phyloP scores from a whole-genome alignment of 768 basidiomycete species.

The Podaxis sp. region DNA sequence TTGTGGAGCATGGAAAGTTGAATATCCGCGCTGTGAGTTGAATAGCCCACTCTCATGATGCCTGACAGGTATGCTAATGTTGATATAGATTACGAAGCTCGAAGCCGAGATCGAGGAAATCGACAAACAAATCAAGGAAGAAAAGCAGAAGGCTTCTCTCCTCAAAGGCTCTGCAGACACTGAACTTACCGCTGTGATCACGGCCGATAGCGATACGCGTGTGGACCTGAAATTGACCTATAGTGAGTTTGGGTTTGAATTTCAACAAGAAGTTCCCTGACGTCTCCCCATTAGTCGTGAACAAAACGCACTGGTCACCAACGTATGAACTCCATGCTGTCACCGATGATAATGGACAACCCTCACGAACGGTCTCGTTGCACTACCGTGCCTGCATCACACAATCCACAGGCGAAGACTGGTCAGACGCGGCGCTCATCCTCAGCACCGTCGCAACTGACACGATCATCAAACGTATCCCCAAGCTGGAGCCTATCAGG shows the following conservation, averaged over 20 bases:
- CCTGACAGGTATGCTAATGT: background rate
- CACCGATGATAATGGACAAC: slow-evolving; percentile 40
- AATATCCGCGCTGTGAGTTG: slow-evolving; percentile 31
- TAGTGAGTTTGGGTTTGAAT: slow-evolving; percentile 32
- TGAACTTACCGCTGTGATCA: slow-evolving; percentile 43
- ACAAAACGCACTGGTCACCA: slow-evolving; percentile 49
- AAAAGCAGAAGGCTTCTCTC: slow-evolving; percentile 28
- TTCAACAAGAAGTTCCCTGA: background rate
- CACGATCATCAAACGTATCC: slow-evolving; percentile 33
- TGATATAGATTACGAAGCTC: slow-evolving; percentile 29
- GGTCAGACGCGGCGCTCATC: slow-evolving; percentile 48
- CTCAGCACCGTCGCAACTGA: slow-evolving; percentile 51
- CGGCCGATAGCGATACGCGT: slow-evolving; percentile 32
- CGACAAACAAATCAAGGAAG: slow-evolving; percentile 37
- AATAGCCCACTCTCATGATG: background rate
- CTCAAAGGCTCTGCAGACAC: slow-evolving; percentile 36
- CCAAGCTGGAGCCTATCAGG: slow-evolving; percentile 30
- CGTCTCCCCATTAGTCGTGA: slow-evolving; percentile 41
- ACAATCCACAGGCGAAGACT: slow-evolving; percentile 63
- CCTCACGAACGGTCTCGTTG: slow-evolving; percentile 43
- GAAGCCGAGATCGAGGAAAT: slow-evolving; percentile 42
- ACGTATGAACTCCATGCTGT: slow-evolving; percentile 60
- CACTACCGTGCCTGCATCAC: slow-evolving; percentile 55
- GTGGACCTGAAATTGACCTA: slow-evolving; percentile 54
- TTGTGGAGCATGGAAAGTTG: slow-evolving; percentile 37